A percentile compares a stretch with the other conserved stretches of the same genome.
These are phyloP conservation scores for Flammula alnicola DNA, from an alignment of 1,284 basidiomycete species.

Conservation along the genomic window DNA sequence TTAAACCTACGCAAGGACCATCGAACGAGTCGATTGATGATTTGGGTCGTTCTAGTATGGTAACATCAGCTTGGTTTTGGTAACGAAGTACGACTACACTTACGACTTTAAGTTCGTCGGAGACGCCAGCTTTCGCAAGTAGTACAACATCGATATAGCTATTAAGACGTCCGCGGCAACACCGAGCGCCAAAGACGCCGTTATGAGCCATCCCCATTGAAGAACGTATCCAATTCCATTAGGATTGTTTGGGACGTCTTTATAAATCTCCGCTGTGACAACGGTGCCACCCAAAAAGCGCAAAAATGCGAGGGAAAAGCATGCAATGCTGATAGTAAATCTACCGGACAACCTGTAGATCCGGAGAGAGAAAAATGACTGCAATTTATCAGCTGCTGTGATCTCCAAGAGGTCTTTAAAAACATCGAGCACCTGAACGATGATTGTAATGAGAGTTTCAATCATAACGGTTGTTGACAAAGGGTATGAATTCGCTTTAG, in stretches of 20 bases:
- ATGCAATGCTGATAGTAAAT: neutral
- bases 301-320: constrained; percentile 9
- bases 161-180: constrained; percentile 20
- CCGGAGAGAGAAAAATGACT: constrained; percentile 18
- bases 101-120: constrained; percentile 15
- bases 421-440: constrained; percentile 15
- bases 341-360: constrained; percentile 15
- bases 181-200: constrained; percentile 15
- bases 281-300: constrained; percentile 20
- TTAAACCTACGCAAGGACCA: constrained; percentile 20
- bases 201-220: constrained; percentile 16
- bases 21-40: constrained; percentile 20
- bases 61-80: neutral
- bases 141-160: constrained; percentile 16
- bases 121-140: constrained; percentile 15
- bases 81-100: neutral
- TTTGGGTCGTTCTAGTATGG: constrained; percentile 13
- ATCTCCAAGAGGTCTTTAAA: too few species aligned
- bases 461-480: constrained; percentile 13
- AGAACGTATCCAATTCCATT: constrained; percentile 11
- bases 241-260: constrained; percentile 18
- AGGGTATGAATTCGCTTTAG: constrained; percentile 19
- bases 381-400: neutral
- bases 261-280: constrained; percentile 11
- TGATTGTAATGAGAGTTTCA: constrained; percentile 20